These are phyloP conservation scores for Fusarium xyrophilum DNA, from an alignment of 2,329 filamentous ascomycete species.

Conservation along the genomic window DNA sequence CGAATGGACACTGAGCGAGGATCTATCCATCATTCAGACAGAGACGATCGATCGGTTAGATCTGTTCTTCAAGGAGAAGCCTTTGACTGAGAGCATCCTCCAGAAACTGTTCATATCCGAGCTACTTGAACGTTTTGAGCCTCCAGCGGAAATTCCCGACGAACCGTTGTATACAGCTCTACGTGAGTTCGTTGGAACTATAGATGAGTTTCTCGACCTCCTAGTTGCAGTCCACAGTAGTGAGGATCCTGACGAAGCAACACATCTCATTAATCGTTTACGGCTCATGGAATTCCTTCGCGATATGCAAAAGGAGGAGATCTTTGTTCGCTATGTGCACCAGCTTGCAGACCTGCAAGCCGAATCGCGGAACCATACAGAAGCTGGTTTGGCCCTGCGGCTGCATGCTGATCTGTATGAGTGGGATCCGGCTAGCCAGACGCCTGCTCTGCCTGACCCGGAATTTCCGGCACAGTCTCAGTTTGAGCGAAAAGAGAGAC, in stretches of 20 bases:
- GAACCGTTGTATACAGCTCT: constrained; percentile 80
- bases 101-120: constrained; percentile 94
- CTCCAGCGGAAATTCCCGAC: constrained; percentile 68
- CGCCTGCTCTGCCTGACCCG: constrained; percentile 74
- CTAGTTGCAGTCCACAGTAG: constrained; percentile 87
- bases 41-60: constrained; percentile 97
- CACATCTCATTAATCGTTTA: constrained; percentile 85
- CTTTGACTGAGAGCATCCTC: constrained; percentile 83
- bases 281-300: constrained; percentile 95
- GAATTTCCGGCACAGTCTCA: constrained; percentile 81
- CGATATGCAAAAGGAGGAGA: constrained; percentile 96
- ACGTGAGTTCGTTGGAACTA: constrained; percentile 78
- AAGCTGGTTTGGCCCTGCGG: constrained; percentile 86
- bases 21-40: constrained; percentile 88
- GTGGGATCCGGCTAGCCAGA: constrained; percentile 77
- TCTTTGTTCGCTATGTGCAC: constrained; percentile 95
- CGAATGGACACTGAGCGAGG: constrained; percentile 95
- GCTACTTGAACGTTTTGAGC: constrained; percentile 79
- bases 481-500: constrained; percentile 89
- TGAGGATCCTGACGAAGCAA: constrained; percentile 74
- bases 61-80: constrained; percentile 85
- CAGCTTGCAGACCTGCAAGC: constrained; percentile 83
- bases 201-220: constrained; percentile 90
- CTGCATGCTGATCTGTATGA: constrained; percentile 92
- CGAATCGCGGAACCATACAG: constrained; percentile 77